Percentiles rank a stretch among this genome's conserved stretches.
Evolutionary conservation across 257 asterid genomes (phyloP).

Genomic region (Coffea eugenioides): DNA sequence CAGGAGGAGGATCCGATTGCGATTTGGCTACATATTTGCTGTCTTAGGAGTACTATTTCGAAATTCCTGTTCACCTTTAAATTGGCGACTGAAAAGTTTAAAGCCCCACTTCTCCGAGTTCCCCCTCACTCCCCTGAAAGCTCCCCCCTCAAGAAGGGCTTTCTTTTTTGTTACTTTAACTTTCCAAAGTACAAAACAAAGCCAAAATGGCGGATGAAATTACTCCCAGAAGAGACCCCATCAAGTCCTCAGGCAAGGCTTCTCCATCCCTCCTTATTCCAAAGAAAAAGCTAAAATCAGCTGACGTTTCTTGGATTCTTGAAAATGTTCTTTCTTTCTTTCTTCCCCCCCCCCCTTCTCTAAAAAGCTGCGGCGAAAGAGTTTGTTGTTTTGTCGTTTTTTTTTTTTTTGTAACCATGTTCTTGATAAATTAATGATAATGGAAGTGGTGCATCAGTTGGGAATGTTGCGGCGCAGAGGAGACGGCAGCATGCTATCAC

Average conservation of each 20-base stretch:
- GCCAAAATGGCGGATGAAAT: conserved; percentile 67
- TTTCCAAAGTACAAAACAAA: conserved; percentile 1
- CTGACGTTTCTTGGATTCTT: background rate
- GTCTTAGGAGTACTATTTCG: background rate
- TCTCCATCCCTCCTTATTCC: background rate
- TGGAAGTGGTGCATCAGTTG: conserved; percentile 49
- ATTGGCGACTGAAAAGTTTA: background rate
- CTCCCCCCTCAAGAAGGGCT: conserved; percentile 1
- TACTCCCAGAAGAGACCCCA: conserved; percentile 62
- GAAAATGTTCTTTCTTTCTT: background rate
- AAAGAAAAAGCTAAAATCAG: background rate
- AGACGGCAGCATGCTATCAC: conserved; percentile 76
- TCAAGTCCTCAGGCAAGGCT: conserved; percentile 69
- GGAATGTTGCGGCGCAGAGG: conserved; percentile 74
- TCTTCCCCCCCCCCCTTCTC: no score
- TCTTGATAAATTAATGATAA: background rate
- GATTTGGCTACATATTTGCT: no score
- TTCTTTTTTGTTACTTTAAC: background rate
- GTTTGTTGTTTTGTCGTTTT: background rate
- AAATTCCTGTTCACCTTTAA: background rate
- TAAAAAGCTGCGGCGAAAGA: background rate
- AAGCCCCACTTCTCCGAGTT: background rate
- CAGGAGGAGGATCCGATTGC: background rate
- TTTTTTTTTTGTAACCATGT: background rate
- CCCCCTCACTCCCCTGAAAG: background rate